Evolutionary conservation across 2,329 filamentous ascomycete genomes (phyloP).

Genomic region (Claviceps capensis): DNA sequence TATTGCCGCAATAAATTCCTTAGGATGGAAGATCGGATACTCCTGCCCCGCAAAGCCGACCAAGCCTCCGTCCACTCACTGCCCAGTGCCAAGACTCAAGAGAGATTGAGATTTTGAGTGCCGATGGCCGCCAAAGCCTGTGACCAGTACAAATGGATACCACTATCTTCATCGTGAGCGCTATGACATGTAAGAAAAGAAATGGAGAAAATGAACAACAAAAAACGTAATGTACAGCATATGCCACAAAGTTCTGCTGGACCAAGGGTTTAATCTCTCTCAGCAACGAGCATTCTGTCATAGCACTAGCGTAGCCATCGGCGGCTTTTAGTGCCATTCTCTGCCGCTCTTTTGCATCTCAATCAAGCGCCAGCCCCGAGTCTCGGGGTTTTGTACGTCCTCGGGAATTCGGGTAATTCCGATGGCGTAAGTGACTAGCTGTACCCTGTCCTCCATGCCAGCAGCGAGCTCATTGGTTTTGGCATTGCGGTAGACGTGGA

Average conservation of each 20-base stretch:
- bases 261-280: too few species aligned
- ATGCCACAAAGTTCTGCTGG: background rate
- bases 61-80: too few species aligned
- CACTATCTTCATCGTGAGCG: constrained; percentile 6
- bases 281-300: too few species aligned
- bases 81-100: too few species aligned
- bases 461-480: constrained; percentile 84
- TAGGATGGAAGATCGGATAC: too few species aligned
- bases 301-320: background rate
- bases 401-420: constrained; percentile 88
- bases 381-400: constrained; percentile 94
- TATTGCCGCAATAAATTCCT: too few species aligned
- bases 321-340: constrained; percentile 50
- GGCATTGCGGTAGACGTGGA: constrained; percentile 88
- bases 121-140: too few species aligned
- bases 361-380: constrained; percentile 90
- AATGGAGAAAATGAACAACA: background rate
- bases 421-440: constrained; percentile 95
- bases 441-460: constrained; percentile 97
- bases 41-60: too few species aligned
- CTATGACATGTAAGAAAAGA: background rate
- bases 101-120: too few species aligned
- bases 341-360: constrained; percentile 97
- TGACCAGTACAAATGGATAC: constrained; percentile 6
- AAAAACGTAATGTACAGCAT: constrained; percentile 3